Evolutionary conservation across 78 protist genomes (phyloP).

Genomic region (Dictyostelium citrinum): DNA sequence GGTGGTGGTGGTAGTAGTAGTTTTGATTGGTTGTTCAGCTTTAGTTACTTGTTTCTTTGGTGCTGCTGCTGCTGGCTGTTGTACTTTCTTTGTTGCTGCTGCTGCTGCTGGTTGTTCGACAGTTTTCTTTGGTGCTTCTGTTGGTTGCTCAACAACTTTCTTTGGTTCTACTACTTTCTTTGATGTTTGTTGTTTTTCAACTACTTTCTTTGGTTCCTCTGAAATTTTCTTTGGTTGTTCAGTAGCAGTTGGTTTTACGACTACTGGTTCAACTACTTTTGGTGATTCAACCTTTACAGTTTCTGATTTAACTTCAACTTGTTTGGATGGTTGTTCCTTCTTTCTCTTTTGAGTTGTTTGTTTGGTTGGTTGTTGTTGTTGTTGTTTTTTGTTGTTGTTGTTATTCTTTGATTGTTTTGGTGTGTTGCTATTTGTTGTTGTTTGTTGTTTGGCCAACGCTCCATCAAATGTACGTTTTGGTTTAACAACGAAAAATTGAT

Average conservation of each 20-base stretch:
- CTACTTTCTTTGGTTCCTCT: neutral
- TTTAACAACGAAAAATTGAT: slow-evolving; percentile 1
- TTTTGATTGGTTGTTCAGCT: neutral
- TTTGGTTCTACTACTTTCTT: neutral
- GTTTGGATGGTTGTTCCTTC: neutral
- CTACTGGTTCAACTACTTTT: neutral
- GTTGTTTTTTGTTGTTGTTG: too few relatives aligned
- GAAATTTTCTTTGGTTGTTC: neutral
- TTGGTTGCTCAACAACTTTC: neutral
- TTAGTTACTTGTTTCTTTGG: neutral
- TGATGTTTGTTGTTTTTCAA: neutral
- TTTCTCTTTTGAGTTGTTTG: neutral
- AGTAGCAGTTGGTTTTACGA: neutral
- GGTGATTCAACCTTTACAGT: neutral
- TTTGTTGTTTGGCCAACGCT: neutral
- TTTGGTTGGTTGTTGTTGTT: neutral
- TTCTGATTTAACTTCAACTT: neutral
- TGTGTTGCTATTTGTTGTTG: neutral
- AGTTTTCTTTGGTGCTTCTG: neutral
- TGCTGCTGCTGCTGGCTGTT: too few relatives aligned
- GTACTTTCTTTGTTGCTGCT: neutral
- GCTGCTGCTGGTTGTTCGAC: neutral
- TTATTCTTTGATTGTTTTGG: neutral
- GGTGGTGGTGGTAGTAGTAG: too few relatives aligned
- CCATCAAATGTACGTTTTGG: neutral